Conservation (phyloP, 2,329 filamentous ascomycete species). For the Pseudomassariella vexata region DNA sequence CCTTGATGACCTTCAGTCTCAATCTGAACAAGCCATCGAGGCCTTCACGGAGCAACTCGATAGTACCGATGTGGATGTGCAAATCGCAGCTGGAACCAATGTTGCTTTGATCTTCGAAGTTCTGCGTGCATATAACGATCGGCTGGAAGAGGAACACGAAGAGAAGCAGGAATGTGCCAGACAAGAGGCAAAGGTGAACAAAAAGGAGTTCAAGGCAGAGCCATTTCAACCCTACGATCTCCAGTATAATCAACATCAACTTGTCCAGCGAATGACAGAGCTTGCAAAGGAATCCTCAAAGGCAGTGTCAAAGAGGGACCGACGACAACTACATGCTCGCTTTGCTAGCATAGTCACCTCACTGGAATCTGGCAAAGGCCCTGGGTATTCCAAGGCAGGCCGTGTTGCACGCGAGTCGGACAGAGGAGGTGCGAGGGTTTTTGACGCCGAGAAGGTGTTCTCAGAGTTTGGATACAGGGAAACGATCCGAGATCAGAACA, state of each 20-base stretch:
- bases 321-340: constrained; percentile 40
- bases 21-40: constrained; percentile 68
- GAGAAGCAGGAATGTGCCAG: constrained; percentile 20
- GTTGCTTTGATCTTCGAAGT: constrained; percentile 82
- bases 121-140: constrained; percentile 41
- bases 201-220: constrained; percentile 5
- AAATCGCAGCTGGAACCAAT: constrained; percentile 71
- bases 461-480: constrained; percentile 48
- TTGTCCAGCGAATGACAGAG: constrained; percentile 41
- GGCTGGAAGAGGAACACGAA: constrained; percentile 35
- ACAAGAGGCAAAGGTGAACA: constrained; percentile 4
- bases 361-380: constrained; percentile 47
- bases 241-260: constrained; percentile 43
- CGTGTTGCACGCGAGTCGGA: constrained; percentile 35
- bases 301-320: constrained; percentile 42
- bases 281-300: constrained; percentile 43
- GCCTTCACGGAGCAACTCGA: constrained; percentile 82
- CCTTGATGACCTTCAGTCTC: constrained; percentile 66
- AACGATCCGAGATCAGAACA: constrained; percentile 41
- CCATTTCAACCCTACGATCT: constrained; percentile 24
- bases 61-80: constrained; percentile 64
- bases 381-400: constrained; percentile 46
- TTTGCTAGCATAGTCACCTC: constrained; percentile 49
- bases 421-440: constrained; percentile 32
- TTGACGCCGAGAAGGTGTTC: constrained; percentile 32